Conservation (phyloP, 2,329 filamentous ascomycete genomes). For the Cordyceps farinosa region DNA sequence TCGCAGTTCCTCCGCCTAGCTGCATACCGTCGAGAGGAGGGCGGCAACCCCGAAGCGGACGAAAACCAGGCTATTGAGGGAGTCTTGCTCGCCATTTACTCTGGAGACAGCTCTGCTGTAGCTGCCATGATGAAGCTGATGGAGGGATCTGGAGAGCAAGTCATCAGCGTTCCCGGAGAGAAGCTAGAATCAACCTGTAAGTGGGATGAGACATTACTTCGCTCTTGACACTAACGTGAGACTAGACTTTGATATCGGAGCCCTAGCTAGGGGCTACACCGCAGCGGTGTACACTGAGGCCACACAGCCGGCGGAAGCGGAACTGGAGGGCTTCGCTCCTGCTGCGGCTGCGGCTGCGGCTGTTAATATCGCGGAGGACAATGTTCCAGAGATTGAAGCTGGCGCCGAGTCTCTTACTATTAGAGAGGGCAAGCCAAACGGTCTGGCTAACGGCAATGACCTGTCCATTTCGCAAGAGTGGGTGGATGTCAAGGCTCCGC, state of each 20-base stretch:
- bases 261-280: conserved; percentile 51
- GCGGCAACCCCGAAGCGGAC: conserved; percentile 59
- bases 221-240: neutral
- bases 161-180: conserved; percentile 62
- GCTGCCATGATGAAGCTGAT: conserved; percentile 74
- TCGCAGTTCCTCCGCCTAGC: conserved; percentile 79
- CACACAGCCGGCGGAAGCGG: conserved; percentile 45
- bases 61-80: conserved; percentile 81
- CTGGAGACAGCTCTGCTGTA: conserved; percentile 71
- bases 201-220: conserved; percentile 28
- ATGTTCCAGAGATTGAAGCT: conserved; percentile 36
- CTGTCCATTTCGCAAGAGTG: conserved; percentile 60
- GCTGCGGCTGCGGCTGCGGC: conserved; percentile 42
- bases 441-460: conserved; percentile 42
- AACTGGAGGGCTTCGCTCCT: conserved; percentile 48
- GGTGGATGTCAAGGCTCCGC: conserved; percentile 65
- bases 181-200: conserved; percentile 68
- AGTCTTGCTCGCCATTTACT: conserved; percentile 73
- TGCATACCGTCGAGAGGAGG: conserved; percentile 69
- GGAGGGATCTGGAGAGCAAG: conserved; percentile 64
- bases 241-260: conserved; percentile 38
- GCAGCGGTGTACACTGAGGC: conserved; percentile 36
- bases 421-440: conserved; percentile 43
- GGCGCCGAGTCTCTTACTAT: neutral
- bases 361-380: conserved; percentile 34